These are phyloP conservation scores for Allodekkera sacchari DNA, from an alignment of 805 yeast species.

Conservation along the genomic window DNA sequence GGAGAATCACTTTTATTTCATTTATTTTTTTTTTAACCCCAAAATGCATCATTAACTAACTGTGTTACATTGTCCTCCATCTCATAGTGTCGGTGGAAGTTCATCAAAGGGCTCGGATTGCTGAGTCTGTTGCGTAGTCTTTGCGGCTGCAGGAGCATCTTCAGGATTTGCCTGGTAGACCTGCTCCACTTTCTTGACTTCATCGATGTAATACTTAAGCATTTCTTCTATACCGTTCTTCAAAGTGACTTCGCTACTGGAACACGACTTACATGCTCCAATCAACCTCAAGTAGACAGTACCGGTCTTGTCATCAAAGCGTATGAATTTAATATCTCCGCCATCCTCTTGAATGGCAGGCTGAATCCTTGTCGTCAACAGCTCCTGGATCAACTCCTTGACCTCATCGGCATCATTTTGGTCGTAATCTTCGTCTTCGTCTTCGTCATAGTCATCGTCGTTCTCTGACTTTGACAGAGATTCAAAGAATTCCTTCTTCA, in stretches of 20 bases:
- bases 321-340: conserved; percentile 88
- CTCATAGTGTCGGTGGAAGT: conserved; percentile 26
- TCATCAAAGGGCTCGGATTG: conserved; percentile 16
- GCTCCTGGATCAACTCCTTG: conserved; percentile 82
- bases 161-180: conserved; percentile 80
- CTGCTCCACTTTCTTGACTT: conserved; percentile 82
- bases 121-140: conserved; percentile 5
- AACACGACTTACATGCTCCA: conserved; percentile 95
- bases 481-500: conserved; percentile 30
- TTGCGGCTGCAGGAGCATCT: conserved; percentile 29
- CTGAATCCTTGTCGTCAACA: conserved; percentile 87
- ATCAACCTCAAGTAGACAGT: conserved; percentile 80
- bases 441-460: conserved; percentile 21
- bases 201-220: conserved; percentile 95
- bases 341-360: conserved; percentile 99
- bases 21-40: too few relatives aligned
- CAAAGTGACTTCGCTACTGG: conserved; percentile 82
- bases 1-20: too few relatives aligned
- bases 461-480: conserved; percentile 28
- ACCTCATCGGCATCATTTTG: conserved; percentile 52
- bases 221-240: conserved; percentile 96
- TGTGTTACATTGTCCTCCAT: too few relatives aligned
- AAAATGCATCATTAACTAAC: too few relatives aligned
- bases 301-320: conserved; percentile 79
- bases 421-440: conserved; percentile 47